Evolutionary conservation across 768 basidiomycete species (phyloP).

Genomic region (Fomitopsis serialis): DNA sequence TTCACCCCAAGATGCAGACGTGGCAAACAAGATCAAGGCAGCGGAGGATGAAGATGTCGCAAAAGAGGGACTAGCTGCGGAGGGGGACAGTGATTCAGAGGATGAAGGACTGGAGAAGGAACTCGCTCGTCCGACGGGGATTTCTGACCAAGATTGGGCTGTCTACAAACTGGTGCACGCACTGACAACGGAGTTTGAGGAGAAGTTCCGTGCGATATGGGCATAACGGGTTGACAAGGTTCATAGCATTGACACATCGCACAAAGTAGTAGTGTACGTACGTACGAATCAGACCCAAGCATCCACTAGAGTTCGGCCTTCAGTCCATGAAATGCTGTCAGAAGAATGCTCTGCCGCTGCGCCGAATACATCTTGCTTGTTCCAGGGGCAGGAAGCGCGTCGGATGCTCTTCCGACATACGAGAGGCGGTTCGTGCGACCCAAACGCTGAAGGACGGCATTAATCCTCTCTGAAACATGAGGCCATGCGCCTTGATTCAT

Average conservation of each 20-base stretch:
- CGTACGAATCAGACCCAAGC: neutral
- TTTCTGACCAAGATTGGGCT: conserved; percentile 46
- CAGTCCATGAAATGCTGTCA: neutral
- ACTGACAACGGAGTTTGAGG: conserved; percentile 44
- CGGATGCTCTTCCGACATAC: conserved; percentile 67
- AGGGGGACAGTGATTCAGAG: conserved; percentile 21
- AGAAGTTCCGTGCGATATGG: conserved; percentile 62
- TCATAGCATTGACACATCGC: neutral
- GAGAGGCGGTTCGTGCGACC: conserved; percentile 29
- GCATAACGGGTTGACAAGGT: conserved; percentile 26
- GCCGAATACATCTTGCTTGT: conserved; percentile 60
- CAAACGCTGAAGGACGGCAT: conserved; percentile 38
- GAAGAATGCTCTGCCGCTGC: conserved; percentile 59
- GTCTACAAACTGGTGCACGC: conserved; percentile 46
- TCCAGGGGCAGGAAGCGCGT: conserved; percentile 73
- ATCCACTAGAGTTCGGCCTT: no score
- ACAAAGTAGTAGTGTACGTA: neutral
- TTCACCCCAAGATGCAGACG: conserved; percentile 7
- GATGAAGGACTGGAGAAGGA: conserved; percentile 9
- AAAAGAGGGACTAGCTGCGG: conserved; percentile 9
- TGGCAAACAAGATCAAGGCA: conserved; percentile 25
- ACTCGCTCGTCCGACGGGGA: conserved; percentile 30
- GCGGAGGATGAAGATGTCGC: conserved; percentile 25
- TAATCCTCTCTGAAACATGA: conserved; percentile 58
- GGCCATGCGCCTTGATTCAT: conserved; percentile 80